Conservation (phyloP, 257 asterid species). For the Solanum rostratum region DNA sequence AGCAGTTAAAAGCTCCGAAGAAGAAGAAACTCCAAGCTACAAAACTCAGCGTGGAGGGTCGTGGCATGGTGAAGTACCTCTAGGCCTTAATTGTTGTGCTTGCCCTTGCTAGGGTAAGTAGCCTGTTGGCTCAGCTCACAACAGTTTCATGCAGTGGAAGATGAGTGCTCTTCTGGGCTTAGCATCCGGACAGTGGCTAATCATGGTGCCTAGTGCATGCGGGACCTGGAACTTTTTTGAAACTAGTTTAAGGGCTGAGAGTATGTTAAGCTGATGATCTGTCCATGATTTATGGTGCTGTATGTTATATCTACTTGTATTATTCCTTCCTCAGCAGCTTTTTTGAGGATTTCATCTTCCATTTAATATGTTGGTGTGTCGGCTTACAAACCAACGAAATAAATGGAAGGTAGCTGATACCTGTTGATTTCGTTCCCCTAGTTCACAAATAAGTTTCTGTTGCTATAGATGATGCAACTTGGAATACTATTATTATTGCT, state of each 20-base stretch:
- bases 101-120: not conserved
- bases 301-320: not conserved
- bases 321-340: not conserved
- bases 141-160: not conserved
- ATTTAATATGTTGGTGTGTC: not conserved
- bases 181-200: not conserved
- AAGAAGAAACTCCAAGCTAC: constrained; percentile 87
- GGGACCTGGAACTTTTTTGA: not conserved
- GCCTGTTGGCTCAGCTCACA: not conserved
- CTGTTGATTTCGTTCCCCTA: not conserved
- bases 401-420: not conserved
- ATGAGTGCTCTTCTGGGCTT: not conserved
- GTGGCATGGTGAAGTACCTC: constrained; percentile 90
- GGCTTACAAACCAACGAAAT: not conserved
- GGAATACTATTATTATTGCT: not conserved
- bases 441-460: not conserved
- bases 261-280: not conserved
- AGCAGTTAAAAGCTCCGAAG: constrained; percentile 80
- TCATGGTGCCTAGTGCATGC: not conserved
- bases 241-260: not conserved
- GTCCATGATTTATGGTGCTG: not conserved
- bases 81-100: constrained; percentile 9
- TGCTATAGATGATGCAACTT: not conserved
- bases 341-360: not conserved
- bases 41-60: constrained; percentile 88